Conservation (phyloP, 805 yeast genomes). For the Wickerhamiella azyma region DNA sequence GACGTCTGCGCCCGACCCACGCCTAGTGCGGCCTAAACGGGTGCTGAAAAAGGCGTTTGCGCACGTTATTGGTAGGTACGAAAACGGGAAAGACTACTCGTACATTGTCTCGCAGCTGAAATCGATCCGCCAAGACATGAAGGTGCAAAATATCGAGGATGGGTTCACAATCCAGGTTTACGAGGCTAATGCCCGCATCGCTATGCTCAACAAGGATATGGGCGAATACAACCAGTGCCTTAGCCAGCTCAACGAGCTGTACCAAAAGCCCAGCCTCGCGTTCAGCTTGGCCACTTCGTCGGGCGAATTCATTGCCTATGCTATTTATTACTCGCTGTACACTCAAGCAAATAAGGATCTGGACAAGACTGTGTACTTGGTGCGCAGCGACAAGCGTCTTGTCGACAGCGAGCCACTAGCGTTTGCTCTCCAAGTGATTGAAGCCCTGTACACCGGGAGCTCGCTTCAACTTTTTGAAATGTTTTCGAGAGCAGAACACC, state of each 20-base stretch:
- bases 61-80: conserved; percentile 40
- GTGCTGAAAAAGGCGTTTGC: conserved; percentile 47
- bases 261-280: conserved; percentile 27
- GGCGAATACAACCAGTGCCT: conserved; percentile 96
- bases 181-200: conserved; percentile 76
- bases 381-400: conserved; percentile 19
- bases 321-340: conserved; percentile 59
- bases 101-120: conserved; percentile 83
- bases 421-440: conserved; percentile 29
- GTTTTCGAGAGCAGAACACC: conserved; percentile 29
- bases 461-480: conserved; percentile 40
- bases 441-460: conserved; percentile 30
- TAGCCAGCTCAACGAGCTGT: conserved; percentile 57
- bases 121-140: conserved; percentile 82
- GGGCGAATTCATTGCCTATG: conserved; percentile 58
- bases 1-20: conserved; percentile 86
- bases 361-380: conserved; percentile 29
- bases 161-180: conserved; percentile 68
- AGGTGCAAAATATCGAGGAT: conserved; percentile 76
- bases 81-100: conserved; percentile 43
- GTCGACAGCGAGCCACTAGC: conserved; percentile 18
- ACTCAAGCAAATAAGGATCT: conserved; percentile 53
- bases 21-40: conserved; percentile 57
- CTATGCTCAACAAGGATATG: conserved; percentile 66
- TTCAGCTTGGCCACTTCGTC: conserved; percentile 25